Base-by-base conservation (phyloP, 495 filamentous ascomycete species). In the Talaromyces proteolyticus region DNA sequence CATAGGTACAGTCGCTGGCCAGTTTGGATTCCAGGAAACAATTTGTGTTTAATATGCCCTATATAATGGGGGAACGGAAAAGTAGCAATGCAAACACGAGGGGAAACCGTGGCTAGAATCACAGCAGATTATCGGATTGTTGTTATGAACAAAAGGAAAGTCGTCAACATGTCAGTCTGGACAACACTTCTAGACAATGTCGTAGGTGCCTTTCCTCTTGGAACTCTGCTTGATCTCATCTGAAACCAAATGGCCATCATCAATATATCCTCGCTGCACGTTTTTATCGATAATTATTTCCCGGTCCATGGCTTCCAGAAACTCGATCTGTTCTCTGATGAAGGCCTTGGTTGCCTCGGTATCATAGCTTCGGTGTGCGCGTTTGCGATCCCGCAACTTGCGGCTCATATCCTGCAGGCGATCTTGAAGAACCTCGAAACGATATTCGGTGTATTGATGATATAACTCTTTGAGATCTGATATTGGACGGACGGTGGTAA, bases 391-490 rank as follows among this genome's bases (percentile, higher is more conserved):
- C 7, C 71, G 62, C 50, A 78, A 53, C 48, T 64, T 56, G 42
- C 66, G 62, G 26, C 73, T 63, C 59, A 76, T 66, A 45, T 65
- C 60, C 12, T 73, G 71, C 40, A 77, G 60, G 18, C 77, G 73
- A 57, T 85, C 78, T 62, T 86, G 80, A 2, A 86, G 72, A 41
- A 87, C 86, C 59, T 88, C 81, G 4, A 87, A 77, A 14, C 82
- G 80, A 61, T 89, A 88, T 54, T 85, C 80, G 45, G 74, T 69
- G 59, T 80, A 87, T 58, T 87, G 81, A 53, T 77, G 77, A 61
- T 88, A 88, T n/a, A 88, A 65, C 57, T 86, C 84, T 8, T 74
- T 69, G 5, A 87, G 70, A 55, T 86, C 69, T 1, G 82, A 87
- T 38, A 88, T 77, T 1, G 76, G 74, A 12, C 84, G 77, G 20